A percentile compares a stretch with the other conserved stretches of the same genome.
Evolutionary conservation across 805 yeast genomes (phyloP).

Genomic region (Sugiyamaella marilandica): DNA sequence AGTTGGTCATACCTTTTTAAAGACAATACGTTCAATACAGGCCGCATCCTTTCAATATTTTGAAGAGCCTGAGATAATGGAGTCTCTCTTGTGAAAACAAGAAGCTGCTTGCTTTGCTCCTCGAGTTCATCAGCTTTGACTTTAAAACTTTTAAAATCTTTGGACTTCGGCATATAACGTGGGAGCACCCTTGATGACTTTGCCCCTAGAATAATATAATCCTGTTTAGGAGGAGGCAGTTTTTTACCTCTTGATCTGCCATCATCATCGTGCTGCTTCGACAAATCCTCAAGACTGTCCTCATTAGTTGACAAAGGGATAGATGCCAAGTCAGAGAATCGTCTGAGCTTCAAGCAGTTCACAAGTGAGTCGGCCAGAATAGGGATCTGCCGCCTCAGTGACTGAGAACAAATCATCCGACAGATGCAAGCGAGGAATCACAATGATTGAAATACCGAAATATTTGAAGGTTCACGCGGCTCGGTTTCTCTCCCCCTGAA

Average conservation of each 20-base stretch:
- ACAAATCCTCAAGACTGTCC: not conserved
- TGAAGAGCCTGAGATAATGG: conserved; percentile 13
- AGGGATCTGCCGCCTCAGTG: too few species aligned
- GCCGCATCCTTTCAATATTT: conserved; percentile 20
- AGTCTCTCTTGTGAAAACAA: conserved; percentile 16
- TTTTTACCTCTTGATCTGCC: conserved; percentile 5
- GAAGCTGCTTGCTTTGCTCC: conserved; percentile 18
- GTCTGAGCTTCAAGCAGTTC: too few species aligned
- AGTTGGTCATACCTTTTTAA: conserved; percentile 24
- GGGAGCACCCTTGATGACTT: conserved; percentile 19
- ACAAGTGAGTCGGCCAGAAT: too few species aligned
- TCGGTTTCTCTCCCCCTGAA: too few species aligned
- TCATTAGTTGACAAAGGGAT: too few species aligned
- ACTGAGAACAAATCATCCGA: too few species aligned
- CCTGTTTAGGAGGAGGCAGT: conserved; percentile 8
- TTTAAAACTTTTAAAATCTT: not conserved
- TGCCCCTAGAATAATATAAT: conserved; percentile 24
- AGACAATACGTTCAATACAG: conserved; percentile 18
- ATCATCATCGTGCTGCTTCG: not conserved
- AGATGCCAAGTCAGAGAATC: too few species aligned
- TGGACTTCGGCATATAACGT: not conserved
- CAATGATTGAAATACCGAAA: too few species aligned
- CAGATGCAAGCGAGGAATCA: too few species aligned
- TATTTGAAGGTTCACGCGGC: too few species aligned
- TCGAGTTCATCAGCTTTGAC: conserved; percentile 18